Evolutionary conservation across 371 early-diverging fungal species (phyloP).

Genomic region (Astathelohania contejeani): DNA sequence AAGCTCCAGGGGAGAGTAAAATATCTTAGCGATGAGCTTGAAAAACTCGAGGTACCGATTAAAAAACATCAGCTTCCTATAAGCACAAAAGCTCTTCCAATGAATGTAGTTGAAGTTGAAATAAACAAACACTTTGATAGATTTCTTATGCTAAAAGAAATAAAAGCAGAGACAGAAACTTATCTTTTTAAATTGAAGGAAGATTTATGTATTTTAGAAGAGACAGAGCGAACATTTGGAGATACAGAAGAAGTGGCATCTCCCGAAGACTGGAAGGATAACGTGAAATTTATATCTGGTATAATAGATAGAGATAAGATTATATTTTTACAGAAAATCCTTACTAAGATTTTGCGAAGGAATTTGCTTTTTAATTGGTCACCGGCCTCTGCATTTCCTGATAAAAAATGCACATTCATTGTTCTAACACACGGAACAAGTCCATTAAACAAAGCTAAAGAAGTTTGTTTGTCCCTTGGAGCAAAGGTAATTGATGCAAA

Average conservation of each 20-base stretch:
- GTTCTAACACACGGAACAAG: conserved; percentile 48
- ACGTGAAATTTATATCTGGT: conserved; percentile 44
- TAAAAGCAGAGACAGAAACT: conserved; percentile 33
- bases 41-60: conserved; percentile 8
- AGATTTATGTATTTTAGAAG: conserved; percentile 44
- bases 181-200: conserved; percentile 25
- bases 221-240: conserved; percentile 26
- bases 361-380: conserved; percentile 41
- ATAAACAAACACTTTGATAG: conserved; percentile 45
- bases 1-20: conserved; percentile 30
- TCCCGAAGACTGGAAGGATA: conserved; percentile 14
- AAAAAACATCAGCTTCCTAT: no score
- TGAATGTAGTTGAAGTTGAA: conserved; percentile 26
- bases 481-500: conserved; percentile 29
- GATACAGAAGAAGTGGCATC: conserved; percentile 22
- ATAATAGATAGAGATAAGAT: conserved; percentile 45
- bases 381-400: conserved; percentile 24
- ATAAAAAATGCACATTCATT: conserved; percentile 40
- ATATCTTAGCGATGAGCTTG: conserved; percentile 29
- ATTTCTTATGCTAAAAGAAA: conserved; percentile 34
- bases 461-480: conserved; percentile 44
- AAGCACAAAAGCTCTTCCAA: conserved; percentile 4
- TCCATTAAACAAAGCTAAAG: conserved; percentile 30
- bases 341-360: conserved; percentile 40
- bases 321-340: conserved; percentile 37